Percentiles rank a stretch among this genome's conserved stretches.
These are phyloP conservation scores for Carex cristatella DNA, from an alignment of 176 grass and related monocot species.

Conservation along the genomic window DNA sequence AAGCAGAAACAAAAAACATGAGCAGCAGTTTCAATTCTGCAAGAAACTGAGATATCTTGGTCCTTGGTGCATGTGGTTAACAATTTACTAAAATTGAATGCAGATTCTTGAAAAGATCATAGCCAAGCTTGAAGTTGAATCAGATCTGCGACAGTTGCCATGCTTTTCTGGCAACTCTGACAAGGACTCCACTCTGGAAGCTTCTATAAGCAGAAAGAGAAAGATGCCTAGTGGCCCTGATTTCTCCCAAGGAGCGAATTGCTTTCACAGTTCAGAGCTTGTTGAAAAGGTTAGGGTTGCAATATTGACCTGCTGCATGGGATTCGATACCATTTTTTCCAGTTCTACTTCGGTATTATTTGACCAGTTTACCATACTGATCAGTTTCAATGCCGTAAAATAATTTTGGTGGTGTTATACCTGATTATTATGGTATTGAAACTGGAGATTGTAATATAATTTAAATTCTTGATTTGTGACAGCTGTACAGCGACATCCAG, in stretches of 20 bases:
- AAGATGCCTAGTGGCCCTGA: not conserved
- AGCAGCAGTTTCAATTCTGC: too few relatives aligned
- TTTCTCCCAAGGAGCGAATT: not conserved
- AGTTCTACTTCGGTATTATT: not conserved
- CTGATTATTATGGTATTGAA: not conserved
- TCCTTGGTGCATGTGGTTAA: not conserved
- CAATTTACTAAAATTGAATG: slow-evolving; percentile 12
- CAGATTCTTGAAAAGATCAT: slow-evolving; percentile 15
- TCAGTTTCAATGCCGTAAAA: not conserved
- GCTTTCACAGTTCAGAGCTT: not conserved
- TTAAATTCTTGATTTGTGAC: slow-evolving; percentile 9
- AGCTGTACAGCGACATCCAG: slow-evolving; percentile 31
- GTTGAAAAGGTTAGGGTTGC: not conserved
- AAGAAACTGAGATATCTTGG: not conserved
- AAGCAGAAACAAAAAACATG: too few relatives aligned
- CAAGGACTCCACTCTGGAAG: not conserved
- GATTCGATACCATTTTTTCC: not conserved
- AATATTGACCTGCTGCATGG: not conserved
- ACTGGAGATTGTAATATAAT: not conserved
- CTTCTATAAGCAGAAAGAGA: slow-evolving; percentile 9
- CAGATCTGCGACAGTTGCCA: not conserved
- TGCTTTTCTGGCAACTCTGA: not conserved
- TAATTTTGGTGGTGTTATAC: not conserved
- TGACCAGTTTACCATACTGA: too few relatives aligned
- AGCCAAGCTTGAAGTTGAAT: slow-evolving; percentile 16